phyloP scores from a whole-genome alignment of 768 basidiomycete genomes.

The Baorangia bicolor region DNA sequence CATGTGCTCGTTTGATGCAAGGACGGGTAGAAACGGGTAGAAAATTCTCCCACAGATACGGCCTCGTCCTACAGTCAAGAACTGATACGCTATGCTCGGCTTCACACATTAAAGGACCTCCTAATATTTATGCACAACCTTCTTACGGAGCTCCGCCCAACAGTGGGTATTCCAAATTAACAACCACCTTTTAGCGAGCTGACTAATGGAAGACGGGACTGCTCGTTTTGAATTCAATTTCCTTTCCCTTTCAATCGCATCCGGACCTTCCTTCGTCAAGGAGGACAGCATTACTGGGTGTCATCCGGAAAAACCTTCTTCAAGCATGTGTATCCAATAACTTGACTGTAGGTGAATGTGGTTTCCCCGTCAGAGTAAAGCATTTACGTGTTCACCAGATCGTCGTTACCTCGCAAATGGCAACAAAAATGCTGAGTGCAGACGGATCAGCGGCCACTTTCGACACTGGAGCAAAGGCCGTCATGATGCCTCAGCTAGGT shows the following conservation, averaged over 20 bases:
- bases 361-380: not conserved
- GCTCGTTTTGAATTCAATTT: slow-evolving; percentile 65
- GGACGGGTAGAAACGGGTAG: no score
- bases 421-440: slow-evolving; percentile 62
- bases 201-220: slow-evolving; percentile 43
- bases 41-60: slow-evolving; percentile 38
- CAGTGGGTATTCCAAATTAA: slow-evolving; percentile 39
- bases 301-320: slow-evolving; percentile 52
- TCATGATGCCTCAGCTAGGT: slow-evolving; percentile 71
- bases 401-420: slow-evolving; percentile 65
- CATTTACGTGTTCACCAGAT: slow-evolving; percentile 34
- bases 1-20: slow-evolving; percentile 8
- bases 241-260: slow-evolving; percentile 61
- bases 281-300: slow-evolving; percentile 46
- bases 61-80: slow-evolving; percentile 34
- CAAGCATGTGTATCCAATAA: slow-evolving; percentile 46
- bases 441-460: slow-evolving; percentile 68
- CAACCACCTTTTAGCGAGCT: slow-evolving; percentile 4
- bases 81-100: slow-evolving; percentile 25
- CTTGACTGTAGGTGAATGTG: slow-evolving; percentile 44
- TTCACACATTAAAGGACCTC: slow-evolving; percentile 53
- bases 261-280: slow-evolving; percentile 38
- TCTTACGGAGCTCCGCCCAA: slow-evolving; percentile 44
- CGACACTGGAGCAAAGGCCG: slow-evolving; percentile 58
- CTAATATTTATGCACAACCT: slow-evolving; percentile 60